phyloP scores from a whole-genome alignment of 768 basidiomycete species.

The Austroboletus festivus region DNA sequence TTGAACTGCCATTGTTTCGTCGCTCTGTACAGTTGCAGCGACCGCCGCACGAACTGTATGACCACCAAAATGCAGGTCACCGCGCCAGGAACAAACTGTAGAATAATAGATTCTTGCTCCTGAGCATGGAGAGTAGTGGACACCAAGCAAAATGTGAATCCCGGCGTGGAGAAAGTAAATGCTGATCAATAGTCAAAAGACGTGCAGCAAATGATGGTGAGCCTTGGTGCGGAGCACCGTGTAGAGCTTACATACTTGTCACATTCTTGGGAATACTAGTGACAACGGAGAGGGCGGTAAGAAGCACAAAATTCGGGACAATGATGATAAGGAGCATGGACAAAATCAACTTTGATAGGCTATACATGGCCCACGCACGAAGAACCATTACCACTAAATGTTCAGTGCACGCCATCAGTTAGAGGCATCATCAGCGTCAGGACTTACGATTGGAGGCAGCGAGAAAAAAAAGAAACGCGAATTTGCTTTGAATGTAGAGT shows the following conservation, averaged over 20 bases:
- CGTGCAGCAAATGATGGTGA: background rate
- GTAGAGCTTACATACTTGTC: background rate
- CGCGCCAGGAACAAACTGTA: background rate
- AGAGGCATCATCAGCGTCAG: background rate
- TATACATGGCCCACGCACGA: conserved; percentile 10
- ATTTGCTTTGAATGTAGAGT: background rate
- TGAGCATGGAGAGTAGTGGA: too few species aligned
- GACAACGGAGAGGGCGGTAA: background rate
- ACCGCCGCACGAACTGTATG: background rate
- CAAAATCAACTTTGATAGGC: conserved; percentile 2
- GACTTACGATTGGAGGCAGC: conserved; percentile 6
- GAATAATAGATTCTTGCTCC: background rate
- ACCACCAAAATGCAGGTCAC: background rate
- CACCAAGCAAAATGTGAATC: background rate
- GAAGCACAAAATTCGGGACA: background rate
- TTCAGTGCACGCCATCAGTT: background rate
- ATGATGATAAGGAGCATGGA: conserved; percentile 1
- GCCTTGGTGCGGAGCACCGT: background rate
- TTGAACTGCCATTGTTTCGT: background rate
- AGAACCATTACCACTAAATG: conserved; percentile 9
- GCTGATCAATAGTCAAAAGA: background rate
- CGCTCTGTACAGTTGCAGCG: background rate
- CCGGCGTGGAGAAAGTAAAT: background rate
- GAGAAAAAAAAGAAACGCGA: conserved; percentile 3
- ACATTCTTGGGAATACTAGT: background rate